phyloP scores from a whole-genome alignment of 768 basidiomycete genomes.

The Pluteus cervinus region DNA sequence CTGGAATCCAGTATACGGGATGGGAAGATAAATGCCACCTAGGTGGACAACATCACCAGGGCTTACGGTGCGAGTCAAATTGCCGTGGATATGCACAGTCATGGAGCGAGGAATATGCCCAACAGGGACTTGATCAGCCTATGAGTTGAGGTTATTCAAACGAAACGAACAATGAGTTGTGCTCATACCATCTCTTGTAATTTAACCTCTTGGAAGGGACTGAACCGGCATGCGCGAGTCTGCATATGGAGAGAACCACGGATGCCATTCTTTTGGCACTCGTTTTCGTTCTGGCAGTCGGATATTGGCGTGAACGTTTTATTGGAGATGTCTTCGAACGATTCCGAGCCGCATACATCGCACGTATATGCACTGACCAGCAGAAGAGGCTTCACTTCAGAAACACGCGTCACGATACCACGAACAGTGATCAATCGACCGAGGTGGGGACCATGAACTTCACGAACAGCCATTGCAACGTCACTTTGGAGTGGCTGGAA shows the following conservation, averaged over 20 bases:
- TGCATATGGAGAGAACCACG: conserved; percentile 97
- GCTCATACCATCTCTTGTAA: conserved; percentile 90
- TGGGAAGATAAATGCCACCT: conserved; percentile 95
- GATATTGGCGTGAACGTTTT: conserved; percentile 86
- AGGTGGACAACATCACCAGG: conserved; percentile 95
- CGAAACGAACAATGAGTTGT: conserved; percentile 4
- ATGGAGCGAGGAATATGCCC: conserved; percentile 98
- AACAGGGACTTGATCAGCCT: conserved; percentile 99
- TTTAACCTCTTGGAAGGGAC: conserved; percentile 97
- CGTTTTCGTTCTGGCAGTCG: conserved; percentile 82
- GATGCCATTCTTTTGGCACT: conserved; percentile 82
- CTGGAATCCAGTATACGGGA: conserved; percentile 96
- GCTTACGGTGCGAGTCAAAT: conserved; percentile 83
- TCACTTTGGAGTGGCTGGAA: conserved; percentile 83
- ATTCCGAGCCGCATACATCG: conserved; percentile 96
- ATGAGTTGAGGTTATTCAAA: conserved; percentile 5
- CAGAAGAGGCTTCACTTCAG: conserved; percentile 96
- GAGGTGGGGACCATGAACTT: conserved; percentile 81
- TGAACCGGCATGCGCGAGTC: conserved; percentile 94
- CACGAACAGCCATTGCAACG: conserved; percentile 80
- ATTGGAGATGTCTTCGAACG: conserved; percentile 93
- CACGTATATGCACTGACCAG: conserved; percentile 98
- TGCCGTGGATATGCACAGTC: conserved; percentile 93
- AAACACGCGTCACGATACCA: conserved; percentile 97
- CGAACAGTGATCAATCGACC: conserved; percentile 93